Evolutionary conservation across 164 flowering plant genomes (phyloP), one percentile per base, ranked within the genome.

Genomic region (Magnolia changhungtana): DNA sequence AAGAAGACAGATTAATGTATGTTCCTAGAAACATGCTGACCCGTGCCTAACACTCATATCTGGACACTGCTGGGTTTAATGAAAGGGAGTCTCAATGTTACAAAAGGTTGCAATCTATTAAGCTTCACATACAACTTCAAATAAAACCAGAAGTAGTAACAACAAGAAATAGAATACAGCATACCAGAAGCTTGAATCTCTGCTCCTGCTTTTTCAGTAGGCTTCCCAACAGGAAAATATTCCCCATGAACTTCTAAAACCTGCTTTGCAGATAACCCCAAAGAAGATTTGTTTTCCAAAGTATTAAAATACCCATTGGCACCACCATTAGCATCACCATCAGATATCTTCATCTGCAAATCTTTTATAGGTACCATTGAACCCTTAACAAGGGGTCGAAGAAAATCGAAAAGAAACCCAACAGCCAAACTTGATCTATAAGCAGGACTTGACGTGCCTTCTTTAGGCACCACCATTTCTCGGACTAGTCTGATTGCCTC

Each of bases 131-230:
- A 13, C 10, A 9, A 11, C 61, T 16, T 55, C 61, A 55, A 55
- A 8, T 55, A 55, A 3, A 55, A 11, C 18, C 11, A 55, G 61
- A 55, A 55, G 18, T 11, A 55, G 18, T 55, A 55, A 3, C 61
- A 55, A 16, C 61, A 55, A 55, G 18, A 55, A 13, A 55, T 55
- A 11, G 45, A 37, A 55, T 24, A 67, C 11, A 70, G 51, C 89
- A 20, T 75, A 95, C 98, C 98, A 80, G 97, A 91, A 82, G 98
- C 96, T 86, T 95, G 98, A 50, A 91, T 72, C 61, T 91, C 85
- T 73, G 95, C 92, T 78, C 87, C 92, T 68, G 84, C 73, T 85
- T 95, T 95, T 71, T 69, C 71, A 77, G 87, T 80, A 29, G 96
- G 90, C 73, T 88, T 80, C 37, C 99, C 98, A 72, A 96, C 95